Evolutionary conservation across 2,329 filamentous ascomycete species (phyloP), one percentile per base, ranked within the genome.

Genomic region (Fusarium sp.): DNA sequence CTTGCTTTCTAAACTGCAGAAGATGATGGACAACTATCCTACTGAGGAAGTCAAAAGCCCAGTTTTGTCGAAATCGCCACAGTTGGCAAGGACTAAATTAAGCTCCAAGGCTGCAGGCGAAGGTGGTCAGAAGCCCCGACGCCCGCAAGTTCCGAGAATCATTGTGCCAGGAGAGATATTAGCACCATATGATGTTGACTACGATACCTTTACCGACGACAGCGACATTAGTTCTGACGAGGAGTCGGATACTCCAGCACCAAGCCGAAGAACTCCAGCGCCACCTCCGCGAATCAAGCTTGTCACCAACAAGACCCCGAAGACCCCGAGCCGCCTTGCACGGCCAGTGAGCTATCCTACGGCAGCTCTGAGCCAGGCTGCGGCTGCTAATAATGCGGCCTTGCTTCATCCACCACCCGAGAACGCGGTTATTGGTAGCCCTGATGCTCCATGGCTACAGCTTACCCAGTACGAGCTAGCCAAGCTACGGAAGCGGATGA

Each of bases 401-500:
- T 67, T 81, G 57, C 80, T 88, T 13, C 82, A 86, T 38, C 88
- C 88, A 3, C 88, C 88, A 1, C 88, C 88, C 0, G 83, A 86
- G 27, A 84, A 89, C 66, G 87, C 86, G 2, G 81, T 86, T 2
- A 79, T 85, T 13, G 88, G 88, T 27, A 88, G 87, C 60, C 73
- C 82, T 3, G 85, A 90, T 72, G 85, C 87, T 10, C 89, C 89
- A 0, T 91, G 89, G 89, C 81, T 90, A 23, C 87, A 88, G 71
- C 82, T 91, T 36, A 90, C 88, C 6, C 81, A 84, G 14, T 90
- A 87, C 67, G 89, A 91, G 75, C 82, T 91, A 50, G 89, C 88
- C 1, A 86, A 89, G 68, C 83, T 96, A 7, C 84, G 92, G 65
- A 96, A 96, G 80, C 86, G 91, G 16, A 96, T 96, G 92, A 96